Conservation (phyloP, 179 eudicot species). For the Nepenthes alata region DNA sequence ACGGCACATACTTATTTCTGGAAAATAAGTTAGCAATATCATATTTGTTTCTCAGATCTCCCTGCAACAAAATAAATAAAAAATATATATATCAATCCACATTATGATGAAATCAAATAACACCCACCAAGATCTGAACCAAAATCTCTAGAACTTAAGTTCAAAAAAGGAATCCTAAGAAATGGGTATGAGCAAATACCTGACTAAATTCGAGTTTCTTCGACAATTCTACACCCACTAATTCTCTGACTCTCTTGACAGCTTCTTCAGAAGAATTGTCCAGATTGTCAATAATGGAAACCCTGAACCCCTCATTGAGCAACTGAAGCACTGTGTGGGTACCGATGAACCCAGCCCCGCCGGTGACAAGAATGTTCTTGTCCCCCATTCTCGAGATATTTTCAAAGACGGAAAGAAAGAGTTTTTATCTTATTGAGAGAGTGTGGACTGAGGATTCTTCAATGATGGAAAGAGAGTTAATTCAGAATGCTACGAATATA, state of each 20-base stretch:
- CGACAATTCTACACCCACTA: constrained; percentile 49
- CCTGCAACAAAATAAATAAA: constrained; percentile 29
- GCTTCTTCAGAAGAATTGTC: constrained; percentile 67
- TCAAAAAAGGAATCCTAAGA: background rate
- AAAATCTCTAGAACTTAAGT: background rate
- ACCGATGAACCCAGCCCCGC: constrained; percentile 88
- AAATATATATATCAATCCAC: constrained; percentile 4
- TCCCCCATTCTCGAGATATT: constrained; percentile 4
- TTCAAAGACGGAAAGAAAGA: too few relatives aligned
- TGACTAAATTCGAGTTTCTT: constrained; percentile 44
- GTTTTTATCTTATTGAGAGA: too few relatives aligned
- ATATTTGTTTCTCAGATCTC: constrained; percentile 69
- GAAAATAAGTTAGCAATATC: constrained; percentile 77
- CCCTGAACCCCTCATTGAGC: constrained; percentile 52
- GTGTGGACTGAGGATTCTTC: too few relatives aligned
- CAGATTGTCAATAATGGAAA: constrained; percentile 62
- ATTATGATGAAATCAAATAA: background rate
- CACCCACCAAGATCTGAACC: background rate
- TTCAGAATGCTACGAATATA: too few relatives aligned
- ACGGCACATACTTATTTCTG: constrained; percentile 28
- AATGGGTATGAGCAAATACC: constrained; percentile 19
- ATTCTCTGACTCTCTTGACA: constrained; percentile 30
- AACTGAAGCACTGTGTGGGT: constrained; percentile 67
- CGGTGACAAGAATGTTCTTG: constrained; percentile 61
- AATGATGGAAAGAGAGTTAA: too few relatives aligned